A percentile compares a stretch with the other conserved stretches of the same genome.
Evolutionary conservation across 1,139 yeast species (phyloP).

Genomic region (Suhomyces bokatorum): DNA sequence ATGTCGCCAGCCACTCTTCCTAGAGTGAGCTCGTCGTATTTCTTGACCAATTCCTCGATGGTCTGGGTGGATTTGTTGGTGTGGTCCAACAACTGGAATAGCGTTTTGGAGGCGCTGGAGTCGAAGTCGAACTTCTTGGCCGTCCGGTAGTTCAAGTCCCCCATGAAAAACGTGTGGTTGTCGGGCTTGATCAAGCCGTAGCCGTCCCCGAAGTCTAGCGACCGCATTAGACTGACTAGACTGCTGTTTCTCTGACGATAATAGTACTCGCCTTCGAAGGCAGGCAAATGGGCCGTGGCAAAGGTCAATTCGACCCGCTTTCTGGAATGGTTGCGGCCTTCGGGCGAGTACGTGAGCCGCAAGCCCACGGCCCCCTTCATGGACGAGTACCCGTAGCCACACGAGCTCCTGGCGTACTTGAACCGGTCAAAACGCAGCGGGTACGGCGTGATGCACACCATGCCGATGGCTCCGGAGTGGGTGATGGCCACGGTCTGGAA

Average conservation of each 20-base stretch:
- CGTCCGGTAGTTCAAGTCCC: constrained; percentile 81
- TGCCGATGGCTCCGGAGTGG: constrained; percentile 66
- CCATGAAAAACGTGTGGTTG: constrained; percentile 69
- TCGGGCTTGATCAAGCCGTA: constrained; percentile 55
- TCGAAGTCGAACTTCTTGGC: constrained; percentile 28
- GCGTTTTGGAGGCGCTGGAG: constrained; percentile 1
- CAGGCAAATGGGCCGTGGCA: constrained; percentile 70
- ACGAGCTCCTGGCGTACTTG: constrained; percentile 37
- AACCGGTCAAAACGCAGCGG: constrained; percentile 33
- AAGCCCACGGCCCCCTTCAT: constrained; percentile 76
- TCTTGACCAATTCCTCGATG: constrained; percentile 27
- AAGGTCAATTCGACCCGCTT: constrained; percentile 51
- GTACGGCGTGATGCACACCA: constrained; percentile 54
- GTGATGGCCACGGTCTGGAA: constrained; percentile 50
- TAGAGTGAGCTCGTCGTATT: constrained; percentile 60
- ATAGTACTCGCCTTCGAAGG: constrained; percentile 65
- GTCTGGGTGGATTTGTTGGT: constrained; percentile 8
- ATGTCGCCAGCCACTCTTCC: constrained; percentile 47
- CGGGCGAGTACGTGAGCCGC: constrained; percentile 42
- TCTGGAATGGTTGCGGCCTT: constrained; percentile 15
- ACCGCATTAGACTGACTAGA: constrained; percentile 48
- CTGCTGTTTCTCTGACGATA: constrained; percentile 54
- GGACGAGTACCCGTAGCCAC: constrained; percentile 63
- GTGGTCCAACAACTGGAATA: constrained; percentile 11
- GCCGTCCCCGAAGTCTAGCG: constrained; percentile 62